Evolutionary conservation across 2,329 filamentous ascomycete genomes (phyloP), one percentile per base, ranked within the genome.

Genomic region (Paraphoma sp.): DNA sequence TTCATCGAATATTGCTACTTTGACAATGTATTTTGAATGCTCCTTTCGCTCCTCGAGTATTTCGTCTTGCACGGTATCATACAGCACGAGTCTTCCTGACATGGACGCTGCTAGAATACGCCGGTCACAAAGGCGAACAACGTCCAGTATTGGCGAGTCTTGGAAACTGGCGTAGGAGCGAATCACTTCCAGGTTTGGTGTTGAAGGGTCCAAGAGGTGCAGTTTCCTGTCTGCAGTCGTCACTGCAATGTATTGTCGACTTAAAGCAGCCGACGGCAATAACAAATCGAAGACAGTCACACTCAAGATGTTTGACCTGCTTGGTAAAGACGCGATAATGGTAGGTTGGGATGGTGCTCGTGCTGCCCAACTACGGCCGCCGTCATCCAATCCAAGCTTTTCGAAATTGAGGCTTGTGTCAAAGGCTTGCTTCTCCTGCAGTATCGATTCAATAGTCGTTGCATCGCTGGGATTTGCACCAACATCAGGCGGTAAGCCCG

Each of bases 341-440:
- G 60, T 76, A 6, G 83, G 79, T 17, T 73, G 69, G 10, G 77
- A 76, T 9, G 84, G 83, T 17, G 83, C 83, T 81, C 54, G 44
- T 9, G 49, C 36, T n/a, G 48, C 57, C 85, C 85, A 87, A 41
- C 69, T 65, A 52, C 68, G 71, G 16, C 78, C 71, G 11, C 59
- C 74, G 53, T 81, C 78, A n/a, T 80, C 73, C 0, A 80, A 57
- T 6, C 80, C 82, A 45, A 84, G 70, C 65, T 84, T 85, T 66
- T 88, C 86, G 58, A 86, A 87, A 3, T 76, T 78, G 28, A 83
- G 69, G 53, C 78, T 84, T 11, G 84, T 69, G 64, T 88, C 86
- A 62, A 84, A 88, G 0, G 76, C 76, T 64, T 79, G 81, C 74
- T 88, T 88, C 72, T 88, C 86, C 47, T 86, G 80, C 7, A 88